These are phyloP conservation scores for Hibiscus tridactylites DNA, from an alignment of 345 rosid genomes.

Conservation along the genomic window DNA sequence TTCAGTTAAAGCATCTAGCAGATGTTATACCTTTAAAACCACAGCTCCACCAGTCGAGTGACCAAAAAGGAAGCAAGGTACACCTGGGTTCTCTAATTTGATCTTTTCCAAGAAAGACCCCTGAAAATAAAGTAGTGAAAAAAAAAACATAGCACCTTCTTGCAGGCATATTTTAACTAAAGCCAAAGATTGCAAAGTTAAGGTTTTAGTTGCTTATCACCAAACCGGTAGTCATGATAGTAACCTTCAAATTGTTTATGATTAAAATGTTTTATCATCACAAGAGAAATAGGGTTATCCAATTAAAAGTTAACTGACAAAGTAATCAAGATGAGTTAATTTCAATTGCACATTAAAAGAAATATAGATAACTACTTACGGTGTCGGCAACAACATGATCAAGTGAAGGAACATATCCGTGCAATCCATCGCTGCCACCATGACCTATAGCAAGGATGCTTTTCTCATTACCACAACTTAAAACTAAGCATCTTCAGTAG, in stretches of 20 bases:
- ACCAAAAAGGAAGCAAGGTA: slow-evolving; percentile 95
- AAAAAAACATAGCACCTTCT: not conserved
- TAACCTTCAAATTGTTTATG: not conserved
- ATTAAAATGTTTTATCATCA: not conserved
- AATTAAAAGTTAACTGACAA: not conserved
- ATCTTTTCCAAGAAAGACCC: slow-evolving; percentile 80
- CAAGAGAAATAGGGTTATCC: not conserved
- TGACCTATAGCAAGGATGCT: slow-evolving; percentile 49
- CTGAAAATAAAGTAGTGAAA: slow-evolving; percentile 26
- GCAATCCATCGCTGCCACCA: slow-evolving; percentile 99
- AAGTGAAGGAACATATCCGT: slow-evolving; percentile 96
- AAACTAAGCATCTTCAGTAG: not conserved
- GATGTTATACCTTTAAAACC: slow-evolving; percentile 66
- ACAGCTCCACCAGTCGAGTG: slow-evolving; percentile 98
- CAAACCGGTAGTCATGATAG: not conserved
- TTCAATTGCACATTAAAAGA: not conserved
- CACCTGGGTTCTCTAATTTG: slow-evolving; percentile 64
- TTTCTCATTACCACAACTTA: not conserved
- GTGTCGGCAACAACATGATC: slow-evolving; percentile 89
- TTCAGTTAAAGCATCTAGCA: not conserved
- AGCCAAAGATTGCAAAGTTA: not conserved
- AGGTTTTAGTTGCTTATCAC: not conserved
- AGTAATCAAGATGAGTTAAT: not conserved
- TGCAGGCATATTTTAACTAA: not conserved
- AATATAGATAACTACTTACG: slow-evolving; percentile 31